A percentile compares a stretch with the other conserved stretches of the same genome.
Conservation (phyloP, 225 moss, liverwort and hornwort species). For the Polytrichum formosum region DNA sequence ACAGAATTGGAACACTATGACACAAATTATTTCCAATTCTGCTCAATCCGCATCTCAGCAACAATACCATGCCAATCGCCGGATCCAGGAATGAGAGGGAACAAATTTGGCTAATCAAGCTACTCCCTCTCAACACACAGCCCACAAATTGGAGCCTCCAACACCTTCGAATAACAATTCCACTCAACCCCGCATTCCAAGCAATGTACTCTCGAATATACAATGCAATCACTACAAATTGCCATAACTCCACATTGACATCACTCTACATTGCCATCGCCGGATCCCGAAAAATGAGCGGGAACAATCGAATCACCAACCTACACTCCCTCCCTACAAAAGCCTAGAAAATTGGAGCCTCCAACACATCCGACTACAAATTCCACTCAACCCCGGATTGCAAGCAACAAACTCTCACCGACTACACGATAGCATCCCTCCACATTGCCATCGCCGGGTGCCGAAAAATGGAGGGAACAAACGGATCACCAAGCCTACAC, state of each 20-base stretch:
- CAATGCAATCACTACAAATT: no score
- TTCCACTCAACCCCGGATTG: not conserved
- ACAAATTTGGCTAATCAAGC: not conserved
- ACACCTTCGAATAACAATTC: not conserved
- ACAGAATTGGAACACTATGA: not conserved
- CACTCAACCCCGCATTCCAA: slow-evolving; percentile 1
- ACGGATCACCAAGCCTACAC: not conserved
- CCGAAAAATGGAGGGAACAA: no score
- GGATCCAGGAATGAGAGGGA: no score
- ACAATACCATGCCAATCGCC: no score
- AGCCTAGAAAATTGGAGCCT: no score
- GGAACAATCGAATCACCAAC: no score
- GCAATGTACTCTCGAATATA: no score
- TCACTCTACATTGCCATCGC: no score
- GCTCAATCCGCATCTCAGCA: not conserved
- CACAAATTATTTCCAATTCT: not conserved
- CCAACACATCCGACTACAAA: no score
- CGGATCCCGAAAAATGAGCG: no score
- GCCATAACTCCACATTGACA: no score
- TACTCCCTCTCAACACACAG: not conserved
- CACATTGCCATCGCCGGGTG: no score
- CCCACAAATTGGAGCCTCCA: not conserved
- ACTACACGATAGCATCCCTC: not conserved
- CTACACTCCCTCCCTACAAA: not conserved
- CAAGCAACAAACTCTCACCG: not conserved